These are phyloP conservation scores for Castanea mollissima DNA, from an alignment of 306 rosid genomes.

Conservation along the genomic window DNA sequence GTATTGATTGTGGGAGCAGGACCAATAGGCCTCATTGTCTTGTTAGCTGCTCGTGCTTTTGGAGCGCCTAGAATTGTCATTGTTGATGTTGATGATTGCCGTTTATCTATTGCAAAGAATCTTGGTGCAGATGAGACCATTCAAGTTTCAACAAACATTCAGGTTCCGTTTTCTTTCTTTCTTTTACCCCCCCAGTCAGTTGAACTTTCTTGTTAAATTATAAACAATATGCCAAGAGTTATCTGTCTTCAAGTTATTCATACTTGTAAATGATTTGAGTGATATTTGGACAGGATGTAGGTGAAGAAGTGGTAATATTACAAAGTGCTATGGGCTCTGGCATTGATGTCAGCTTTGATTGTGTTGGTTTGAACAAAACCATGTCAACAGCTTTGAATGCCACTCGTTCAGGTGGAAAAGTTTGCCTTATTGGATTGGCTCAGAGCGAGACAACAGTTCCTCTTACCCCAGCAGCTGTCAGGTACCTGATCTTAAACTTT, in stretches of 20 bases:
- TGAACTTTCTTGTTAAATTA: neutral
- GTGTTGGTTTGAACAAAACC: constrained; percentile 43
- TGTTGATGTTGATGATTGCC: constrained; percentile 35
- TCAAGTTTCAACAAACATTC: constrained; percentile 28
- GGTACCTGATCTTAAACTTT: constrained; percentile 14
- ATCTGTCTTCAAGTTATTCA: neutral
- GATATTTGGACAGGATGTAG: constrained; percentile 24
- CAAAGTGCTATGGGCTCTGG: constrained; percentile 27
- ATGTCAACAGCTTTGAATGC: constrained; percentile 37
- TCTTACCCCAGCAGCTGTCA: constrained; percentile 30
- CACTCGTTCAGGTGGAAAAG: constrained; percentile 43
- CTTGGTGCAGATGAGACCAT: constrained; percentile 40
- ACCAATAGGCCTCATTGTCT: constrained; percentile 41
- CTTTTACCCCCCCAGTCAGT: neutral
- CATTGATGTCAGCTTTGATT: constrained; percentile 42
- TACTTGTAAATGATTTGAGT: neutral
- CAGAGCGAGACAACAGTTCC: constrained; percentile 35
- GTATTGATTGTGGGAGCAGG: constrained; percentile 44
- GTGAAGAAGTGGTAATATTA: constrained; percentile 31
- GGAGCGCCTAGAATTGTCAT: constrained; percentile 39
- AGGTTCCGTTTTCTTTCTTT: constrained; percentile 16
- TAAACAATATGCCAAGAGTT: neutral
- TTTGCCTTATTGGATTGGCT: constrained; percentile 43
- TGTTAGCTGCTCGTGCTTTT: constrained; percentile 43
- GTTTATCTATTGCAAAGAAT: constrained; percentile 39